Evolutionary conservation across 441 rosid genomes (phyloP).

Genomic region (Pelargonium cotyledonis): DNA sequence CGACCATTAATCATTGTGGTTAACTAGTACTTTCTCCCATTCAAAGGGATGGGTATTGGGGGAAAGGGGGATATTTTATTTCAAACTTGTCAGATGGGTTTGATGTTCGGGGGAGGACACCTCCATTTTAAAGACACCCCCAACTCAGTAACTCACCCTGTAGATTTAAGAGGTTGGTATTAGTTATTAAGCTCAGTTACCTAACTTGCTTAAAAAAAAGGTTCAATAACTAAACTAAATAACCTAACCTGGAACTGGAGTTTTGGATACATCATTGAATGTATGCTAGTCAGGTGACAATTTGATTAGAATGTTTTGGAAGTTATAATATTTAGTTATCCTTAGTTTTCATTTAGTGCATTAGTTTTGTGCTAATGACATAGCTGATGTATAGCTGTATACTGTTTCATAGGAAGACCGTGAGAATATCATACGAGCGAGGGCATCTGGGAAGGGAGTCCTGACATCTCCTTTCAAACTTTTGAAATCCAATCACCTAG

Average conservation of each 20-base stretch:
- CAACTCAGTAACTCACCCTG: not conserved
- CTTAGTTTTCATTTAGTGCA: not conserved
- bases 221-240: no score
- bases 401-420: slow-evolving; percentile 69
- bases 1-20: not conserved
- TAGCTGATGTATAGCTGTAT: slow-evolving; percentile 8
- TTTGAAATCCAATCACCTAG: slow-evolving; percentile 82
- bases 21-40: not conserved
- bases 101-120: not conserved
- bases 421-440: slow-evolving; percentile 86
- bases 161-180: not conserved
- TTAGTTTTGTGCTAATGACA: slow-evolving; percentile 14
- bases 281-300: no score
- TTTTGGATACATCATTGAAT: no score
- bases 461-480: slow-evolving; percentile 94
- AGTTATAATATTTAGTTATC: no score
- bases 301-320: no score
- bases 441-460: slow-evolving; percentile 93
- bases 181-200: no score
- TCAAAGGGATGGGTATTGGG: no score
- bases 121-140: not conserved
- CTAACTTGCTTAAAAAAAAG: no score
- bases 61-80: no score
- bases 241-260: no score
- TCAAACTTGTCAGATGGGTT: no score